Percentiles rank a stretch among this genome's conserved stretches.
Evolutionary conservation across 2,329 filamentous ascomycete species (phyloP).

Genomic region (Botryosphaeria dothidea): DNA sequence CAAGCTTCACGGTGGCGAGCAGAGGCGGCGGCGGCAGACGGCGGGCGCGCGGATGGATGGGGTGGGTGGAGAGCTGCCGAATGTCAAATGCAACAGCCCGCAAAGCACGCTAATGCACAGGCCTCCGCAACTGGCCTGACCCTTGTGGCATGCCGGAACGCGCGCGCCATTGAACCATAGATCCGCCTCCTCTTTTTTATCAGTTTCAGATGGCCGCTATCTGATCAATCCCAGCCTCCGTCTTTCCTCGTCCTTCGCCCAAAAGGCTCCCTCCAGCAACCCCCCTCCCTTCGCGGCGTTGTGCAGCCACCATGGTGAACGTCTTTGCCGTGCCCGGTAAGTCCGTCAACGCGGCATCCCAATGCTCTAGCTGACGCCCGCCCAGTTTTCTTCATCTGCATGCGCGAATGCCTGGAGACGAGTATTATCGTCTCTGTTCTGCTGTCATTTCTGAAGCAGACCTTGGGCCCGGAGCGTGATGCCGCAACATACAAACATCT

Average conservation of each 20-base stretch:
- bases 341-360: constrained; percentile 14
- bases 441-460: constrained; percentile 81
- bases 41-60: background rate
- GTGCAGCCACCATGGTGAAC: constrained; percentile 53
- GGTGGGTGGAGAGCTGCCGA: background rate
- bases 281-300: constrained; percentile 17
- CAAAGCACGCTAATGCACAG: constrained; percentile 6
- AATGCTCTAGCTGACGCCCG: background rate
- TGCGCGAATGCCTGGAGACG: constrained; percentile 81
- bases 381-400: constrained; percentile 82
- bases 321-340: constrained; percentile 71
- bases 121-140: constrained; percentile 5
- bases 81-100: background rate
- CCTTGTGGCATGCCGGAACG: background rate
- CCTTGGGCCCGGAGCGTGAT: constrained; percentile 67
- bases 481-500: constrained; percentile 65
- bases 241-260: background rate
- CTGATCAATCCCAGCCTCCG: background rate
- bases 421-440: constrained; percentile 86
- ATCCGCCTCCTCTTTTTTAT: constrained; percentile 8
- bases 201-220: background rate
- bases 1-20: background rate
- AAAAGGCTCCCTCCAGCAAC: constrained; percentile 9
- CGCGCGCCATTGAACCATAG: background rate
- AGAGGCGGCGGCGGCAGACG: background rate